Evolutionary conservation across 768 basidiomycete genomes (phyloP).

Genomic region (Strobilomyces echinocephalus): DNA sequence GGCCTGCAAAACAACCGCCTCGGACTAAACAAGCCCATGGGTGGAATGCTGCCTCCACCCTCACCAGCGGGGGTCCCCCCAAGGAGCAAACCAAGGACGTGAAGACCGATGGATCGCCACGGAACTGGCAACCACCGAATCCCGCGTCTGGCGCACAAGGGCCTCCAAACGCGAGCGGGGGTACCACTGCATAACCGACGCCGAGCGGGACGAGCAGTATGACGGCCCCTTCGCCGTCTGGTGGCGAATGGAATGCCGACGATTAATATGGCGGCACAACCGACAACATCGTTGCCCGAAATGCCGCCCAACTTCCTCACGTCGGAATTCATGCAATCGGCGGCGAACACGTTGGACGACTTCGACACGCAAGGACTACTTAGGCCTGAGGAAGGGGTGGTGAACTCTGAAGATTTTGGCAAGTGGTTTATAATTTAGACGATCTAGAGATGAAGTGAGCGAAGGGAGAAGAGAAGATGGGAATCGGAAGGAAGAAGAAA

Average conservation of each 20-base stretch:
- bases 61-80: conserved; percentile 40
- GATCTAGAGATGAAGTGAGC: conserved; percentile 28
- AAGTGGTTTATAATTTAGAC: conserved; percentile 70
- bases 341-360: conserved; percentile 37
- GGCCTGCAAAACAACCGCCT: conserved; percentile 29
- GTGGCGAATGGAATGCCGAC: conserved; percentile 30
- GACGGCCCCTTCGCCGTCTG: conserved; percentile 36
- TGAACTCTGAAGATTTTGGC: conserved; percentile 73
- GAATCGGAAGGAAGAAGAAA: background rate
- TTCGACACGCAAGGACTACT: conserved; percentile 37
- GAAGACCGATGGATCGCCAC: conserved; percentile 41
- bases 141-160: conserved; percentile 25
- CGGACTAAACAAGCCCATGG: conserved; percentile 35
- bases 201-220: conserved; percentile 33
- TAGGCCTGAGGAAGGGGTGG: conserved; percentile 33
- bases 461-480: background rate
- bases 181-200: conserved; percentile 34
- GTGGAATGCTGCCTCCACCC: conserved; percentile 48
- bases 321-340: conserved; percentile 44
- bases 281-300: conserved; percentile 26
- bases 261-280: conserved; percentile 23
- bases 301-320: conserved; percentile 20
- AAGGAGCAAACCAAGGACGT: conserved; percentile 33
- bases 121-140: conserved; percentile 33
- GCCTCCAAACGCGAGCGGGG: conserved; percentile 13